Conservation (phyloP, 2,329 filamentous ascomycete genomes). For the Aspergillus floridensis region DNA sequence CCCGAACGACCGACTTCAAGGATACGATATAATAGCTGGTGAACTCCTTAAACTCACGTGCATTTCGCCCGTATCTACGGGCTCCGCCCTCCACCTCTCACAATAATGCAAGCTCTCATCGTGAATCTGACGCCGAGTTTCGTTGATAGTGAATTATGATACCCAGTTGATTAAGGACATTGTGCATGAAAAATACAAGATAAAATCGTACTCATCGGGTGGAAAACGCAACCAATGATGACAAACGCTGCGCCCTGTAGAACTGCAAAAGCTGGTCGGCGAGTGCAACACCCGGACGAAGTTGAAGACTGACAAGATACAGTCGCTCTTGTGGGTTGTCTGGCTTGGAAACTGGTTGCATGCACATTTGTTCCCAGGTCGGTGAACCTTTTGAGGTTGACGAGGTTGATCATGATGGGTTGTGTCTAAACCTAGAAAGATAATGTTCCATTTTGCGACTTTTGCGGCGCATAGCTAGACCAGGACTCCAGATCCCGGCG, state of each 20-base stretch:
- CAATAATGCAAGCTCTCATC: neutral
- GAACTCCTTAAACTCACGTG: neutral
- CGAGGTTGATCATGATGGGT: constrained; percentile 7
- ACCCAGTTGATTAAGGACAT: neutral
- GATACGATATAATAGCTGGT: neutral
- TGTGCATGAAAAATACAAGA: neutral
- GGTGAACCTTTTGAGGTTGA: neutral
- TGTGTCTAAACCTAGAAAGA: constrained; percentile 25
- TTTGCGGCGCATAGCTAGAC: constrained; percentile 48
- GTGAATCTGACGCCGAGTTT: neutral
- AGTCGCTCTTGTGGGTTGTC: neutral
- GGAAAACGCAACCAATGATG: neutral
- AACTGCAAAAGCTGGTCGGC: neutral
- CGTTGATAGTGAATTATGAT: neutral
- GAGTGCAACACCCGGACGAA: neutral
- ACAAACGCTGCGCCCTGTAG: neutral
- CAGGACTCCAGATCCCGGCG: constrained; percentile 59
- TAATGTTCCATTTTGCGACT: constrained; percentile 38
- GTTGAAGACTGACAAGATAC: neutral
- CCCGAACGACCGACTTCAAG: constrained; percentile 18
- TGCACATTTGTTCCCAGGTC: neutral
- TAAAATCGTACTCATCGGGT: neutral
- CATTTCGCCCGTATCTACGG: neutral
- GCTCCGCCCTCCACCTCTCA: neutral
- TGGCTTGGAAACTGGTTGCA: neutral